Percentiles rank a stretch among this genome's conserved stretches.
Evolutionary conservation across 2,329 filamentous ascomycete species (phyloP).

Genomic region (Hypoxylon sp.): DNA sequence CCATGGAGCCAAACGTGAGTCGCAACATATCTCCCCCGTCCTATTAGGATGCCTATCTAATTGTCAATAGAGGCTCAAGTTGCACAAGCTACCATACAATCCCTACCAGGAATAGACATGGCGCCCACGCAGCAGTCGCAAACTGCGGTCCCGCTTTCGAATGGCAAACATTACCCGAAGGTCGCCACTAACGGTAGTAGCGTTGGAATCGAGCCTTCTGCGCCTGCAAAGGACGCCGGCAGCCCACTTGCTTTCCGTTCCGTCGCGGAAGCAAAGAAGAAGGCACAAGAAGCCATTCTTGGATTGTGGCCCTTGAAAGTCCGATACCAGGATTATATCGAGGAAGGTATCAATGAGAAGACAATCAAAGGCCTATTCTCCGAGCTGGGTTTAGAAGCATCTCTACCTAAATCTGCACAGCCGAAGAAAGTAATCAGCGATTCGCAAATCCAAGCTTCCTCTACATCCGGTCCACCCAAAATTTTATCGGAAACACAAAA

Average conservation of each 20-base stretch:
- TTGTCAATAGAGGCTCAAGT: slow-evolving; percentile 17
- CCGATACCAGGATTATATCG: slow-evolving; percentile 77
- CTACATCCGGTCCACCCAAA: slow-evolving; percentile 16
- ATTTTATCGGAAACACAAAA: slow-evolving; percentile 18
- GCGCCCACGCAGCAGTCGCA: slow-evolving; percentile 4
- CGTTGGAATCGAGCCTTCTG: neutral
- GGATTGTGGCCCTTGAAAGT: slow-evolving; percentile 75
- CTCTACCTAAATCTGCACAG: slow-evolving; percentile 43
- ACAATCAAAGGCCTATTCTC: slow-evolving; percentile 74
- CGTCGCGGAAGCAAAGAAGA: slow-evolving; percentile 61
- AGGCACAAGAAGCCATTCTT: slow-evolving; percentile 75
- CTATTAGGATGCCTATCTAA: slow-evolving; percentile 20
- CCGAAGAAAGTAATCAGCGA: slow-evolving; percentile 20
- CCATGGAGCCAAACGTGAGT: slow-evolving; percentile 44
- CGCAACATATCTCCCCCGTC: slow-evolving; percentile 9
- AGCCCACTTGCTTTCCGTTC: slow-evolving; percentile 43
- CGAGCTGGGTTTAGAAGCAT: slow-evolving; percentile 71
- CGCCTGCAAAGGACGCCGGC: slow-evolving; percentile 2
- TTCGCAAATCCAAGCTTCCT: slow-evolving; percentile 9
- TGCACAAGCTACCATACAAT: slow-evolving; percentile 10
- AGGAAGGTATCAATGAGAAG: slow-evolving; percentile 75
- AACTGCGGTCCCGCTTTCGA: slow-evolving; percentile 3
- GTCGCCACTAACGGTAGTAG: neutral
- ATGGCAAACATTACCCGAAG: slow-evolving; percentile 1
- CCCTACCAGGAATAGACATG: slow-evolving; percentile 30